These are phyloP conservation scores for Begonia fuchsioides DNA, from an alignment of 306 rosid species.

Conservation along the genomic window DNA sequence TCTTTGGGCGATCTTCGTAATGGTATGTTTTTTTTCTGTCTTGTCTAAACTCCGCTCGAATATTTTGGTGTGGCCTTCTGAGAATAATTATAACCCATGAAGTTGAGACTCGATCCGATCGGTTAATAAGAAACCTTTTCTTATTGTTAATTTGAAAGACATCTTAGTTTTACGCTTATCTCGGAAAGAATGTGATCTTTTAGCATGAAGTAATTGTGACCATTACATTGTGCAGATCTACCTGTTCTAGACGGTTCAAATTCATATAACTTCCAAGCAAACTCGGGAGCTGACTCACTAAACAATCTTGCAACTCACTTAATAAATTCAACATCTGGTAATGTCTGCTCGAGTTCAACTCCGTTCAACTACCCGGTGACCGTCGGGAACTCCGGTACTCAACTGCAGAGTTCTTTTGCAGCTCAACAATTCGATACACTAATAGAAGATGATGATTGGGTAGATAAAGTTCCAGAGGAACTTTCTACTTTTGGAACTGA, in stretches of 20 bases:
- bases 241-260: background rate
- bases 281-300: background rate
- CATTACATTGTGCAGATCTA: background rate
- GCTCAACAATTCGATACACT: background rate
- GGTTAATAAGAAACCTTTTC: background rate
- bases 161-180: background rate
- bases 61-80: background rate
- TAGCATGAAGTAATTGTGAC: background rate
- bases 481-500: background rate
- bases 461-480: background rate
- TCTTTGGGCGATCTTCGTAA: too few species aligned
- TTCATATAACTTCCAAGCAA: background rate
- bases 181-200: background rate
- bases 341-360: too few species aligned
- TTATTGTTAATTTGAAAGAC: background rate
- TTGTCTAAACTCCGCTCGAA: background rate
- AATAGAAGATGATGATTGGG: background rate
- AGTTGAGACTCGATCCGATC: background rate
- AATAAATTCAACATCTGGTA: background rate
- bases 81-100: background rate
- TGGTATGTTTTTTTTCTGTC: background rate
- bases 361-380: too few species aligned
- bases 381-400: too few species aligned
- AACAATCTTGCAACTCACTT: background rate
- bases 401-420: background rate